Conservation (phyloP, 2,329 filamentous ascomycete species). For the Macrophomina tecta region DNA sequence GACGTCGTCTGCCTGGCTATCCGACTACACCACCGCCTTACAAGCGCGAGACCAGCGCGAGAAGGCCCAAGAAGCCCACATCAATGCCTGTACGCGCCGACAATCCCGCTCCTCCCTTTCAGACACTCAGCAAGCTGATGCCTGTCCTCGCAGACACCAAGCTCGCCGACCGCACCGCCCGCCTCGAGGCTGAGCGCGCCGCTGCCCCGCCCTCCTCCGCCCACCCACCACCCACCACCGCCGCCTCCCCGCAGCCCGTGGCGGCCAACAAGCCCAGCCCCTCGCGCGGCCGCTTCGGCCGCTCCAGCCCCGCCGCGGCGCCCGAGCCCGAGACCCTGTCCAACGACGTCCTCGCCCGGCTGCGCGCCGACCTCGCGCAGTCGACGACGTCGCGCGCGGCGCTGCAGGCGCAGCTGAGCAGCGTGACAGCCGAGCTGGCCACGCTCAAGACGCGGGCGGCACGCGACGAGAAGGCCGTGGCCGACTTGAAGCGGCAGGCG, state of each 20-base stretch:
- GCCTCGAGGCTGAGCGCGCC: slow-evolving; percentile 33
- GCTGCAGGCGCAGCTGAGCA: slow-evolving; percentile 68
- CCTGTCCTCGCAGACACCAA: slow-evolving; percentile 46
- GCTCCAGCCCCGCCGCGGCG: slow-evolving; percentile 35
- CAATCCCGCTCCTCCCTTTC: background rate
- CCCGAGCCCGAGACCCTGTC: slow-evolving; percentile 35
- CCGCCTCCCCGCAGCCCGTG: slow-evolving; percentile 26
- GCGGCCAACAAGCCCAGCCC: slow-evolving; percentile 18
- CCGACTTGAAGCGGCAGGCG: slow-evolving; percentile 61
- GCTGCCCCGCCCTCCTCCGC: slow-evolving; percentile 38
- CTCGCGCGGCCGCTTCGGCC: slow-evolving; percentile 20
- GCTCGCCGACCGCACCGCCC: slow-evolving; percentile 52
- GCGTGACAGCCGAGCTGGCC: slow-evolving; percentile 68
- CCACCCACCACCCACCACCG: slow-evolving; percentile 28
- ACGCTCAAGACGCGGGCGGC: slow-evolving; percentile 65
- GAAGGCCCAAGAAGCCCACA: slow-evolving; percentile 68
- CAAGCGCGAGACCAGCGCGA: slow-evolving; percentile 74
- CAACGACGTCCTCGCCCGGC: slow-evolving; percentile 38
- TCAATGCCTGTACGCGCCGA: slow-evolving; percentile 73
- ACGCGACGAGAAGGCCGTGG: slow-evolving; percentile 67
- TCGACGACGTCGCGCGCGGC: slow-evolving; percentile 76
- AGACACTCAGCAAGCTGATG: background rate
- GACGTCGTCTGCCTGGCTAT: slow-evolving; percentile 68
- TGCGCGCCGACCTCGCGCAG: slow-evolving; percentile 70
- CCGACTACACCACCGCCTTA: slow-evolving; percentile 79